A percentile compares a stretch with the other conserved stretches of the same genome.
Evolutionary conservation across 306 rosid genomes (phyloP).

Genomic region (Pyrus communis): DNA sequence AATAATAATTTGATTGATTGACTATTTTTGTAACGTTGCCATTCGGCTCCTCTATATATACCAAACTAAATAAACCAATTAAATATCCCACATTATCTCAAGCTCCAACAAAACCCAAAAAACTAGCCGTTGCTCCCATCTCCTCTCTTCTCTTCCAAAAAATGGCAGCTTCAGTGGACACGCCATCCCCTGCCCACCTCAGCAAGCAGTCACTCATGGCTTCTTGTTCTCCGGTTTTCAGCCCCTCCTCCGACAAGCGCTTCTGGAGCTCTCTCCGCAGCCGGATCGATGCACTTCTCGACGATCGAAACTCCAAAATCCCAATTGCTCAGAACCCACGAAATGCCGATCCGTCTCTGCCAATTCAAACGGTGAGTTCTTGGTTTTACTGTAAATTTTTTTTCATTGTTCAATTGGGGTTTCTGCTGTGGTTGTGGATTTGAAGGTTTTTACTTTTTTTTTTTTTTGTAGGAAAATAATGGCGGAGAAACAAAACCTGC

Average conservation of each 20-base stretch:
- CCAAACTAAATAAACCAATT: not conserved
- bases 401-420: not conserved
- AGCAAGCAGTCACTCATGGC: constrained; percentile 37
- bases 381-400: not conserved
- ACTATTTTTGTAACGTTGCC: constrained; percentile 42
- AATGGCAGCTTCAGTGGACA: constrained; percentile 48
- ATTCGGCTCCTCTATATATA: constrained; percentile 4
- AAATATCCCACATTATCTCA: constrained; percentile 13
- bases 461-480: constrained; percentile 14
- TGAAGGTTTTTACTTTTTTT: not conserved
- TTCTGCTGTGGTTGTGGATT: not conserved
- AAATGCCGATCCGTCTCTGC: constrained; percentile 8
- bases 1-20: not conserved
- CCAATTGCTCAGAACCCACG: not conserved
- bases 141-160: not conserved
- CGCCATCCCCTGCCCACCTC: constrained; percentile 38
- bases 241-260: constrained; percentile 72
- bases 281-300: constrained; percentile 43
- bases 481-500: constrained; percentile 22
- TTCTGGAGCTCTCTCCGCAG: constrained; percentile 65
- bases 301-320: constrained; percentile 21
- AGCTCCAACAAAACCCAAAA: constrained; percentile 13
- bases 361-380: constrained; percentile 23
- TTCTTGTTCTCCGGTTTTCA: constrained; percentile 35
- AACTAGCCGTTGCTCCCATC: constrained; percentile 70